These are phyloP conservation scores for Tillandsia leiboldiana DNA, from an alignment of 176 grass and related monocot genomes.

Conservation along the genomic window DNA sequence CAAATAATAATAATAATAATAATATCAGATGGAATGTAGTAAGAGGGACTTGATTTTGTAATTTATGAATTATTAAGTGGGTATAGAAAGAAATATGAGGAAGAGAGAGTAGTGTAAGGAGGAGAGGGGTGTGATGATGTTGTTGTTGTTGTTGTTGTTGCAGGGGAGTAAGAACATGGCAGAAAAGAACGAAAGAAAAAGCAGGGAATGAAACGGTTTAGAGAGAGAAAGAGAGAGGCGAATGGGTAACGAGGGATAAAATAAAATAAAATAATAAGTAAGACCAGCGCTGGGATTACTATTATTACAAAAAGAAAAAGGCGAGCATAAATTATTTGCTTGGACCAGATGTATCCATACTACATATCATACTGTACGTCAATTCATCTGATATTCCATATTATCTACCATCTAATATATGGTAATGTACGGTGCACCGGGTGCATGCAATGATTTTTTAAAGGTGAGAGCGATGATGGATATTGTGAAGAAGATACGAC, in stretches of 20 bases:
- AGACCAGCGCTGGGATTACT: conserved; percentile 1
- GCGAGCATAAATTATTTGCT: neutral
- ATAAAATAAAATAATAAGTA: neutral
- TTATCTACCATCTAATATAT: no score
- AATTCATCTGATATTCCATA: no score
- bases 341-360: no score
- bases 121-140: neutral
- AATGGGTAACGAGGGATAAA: conserved; percentile 22
- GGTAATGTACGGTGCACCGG: no score
- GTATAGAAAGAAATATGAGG: conserved; percentile 20
- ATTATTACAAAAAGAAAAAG: neutral
- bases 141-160: neutral
- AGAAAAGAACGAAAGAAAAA: conserved; percentile 35
- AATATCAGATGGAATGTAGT: neutral
- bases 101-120: neutral
- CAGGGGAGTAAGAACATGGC: conserved; percentile 6
- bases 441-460: no score
- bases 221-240: conserved; percentile 28
- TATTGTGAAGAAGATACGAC: neutral
- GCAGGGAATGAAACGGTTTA: conserved; percentile 29
- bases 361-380: no score
- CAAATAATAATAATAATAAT: no score
- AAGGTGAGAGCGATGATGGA: neutral
- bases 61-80: conserved; percentile 6
- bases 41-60: neutral